Base-by-base conservation (phyloP, 2,329 filamentous ascomycete species). In the Clonostachys chloroleuca region DNA sequence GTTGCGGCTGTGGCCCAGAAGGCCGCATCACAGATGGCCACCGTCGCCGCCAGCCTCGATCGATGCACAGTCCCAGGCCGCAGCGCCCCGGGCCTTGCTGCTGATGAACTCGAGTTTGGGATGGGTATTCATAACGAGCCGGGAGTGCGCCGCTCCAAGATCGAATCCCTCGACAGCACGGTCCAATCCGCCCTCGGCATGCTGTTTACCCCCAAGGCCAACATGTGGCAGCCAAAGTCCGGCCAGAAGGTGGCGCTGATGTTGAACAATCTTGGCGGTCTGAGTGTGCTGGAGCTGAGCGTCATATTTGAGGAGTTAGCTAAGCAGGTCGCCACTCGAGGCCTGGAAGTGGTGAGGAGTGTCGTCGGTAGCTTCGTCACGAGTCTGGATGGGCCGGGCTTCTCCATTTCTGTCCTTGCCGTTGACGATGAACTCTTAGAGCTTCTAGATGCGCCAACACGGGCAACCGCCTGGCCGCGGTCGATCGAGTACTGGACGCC, bases 21-120 rank as follows among this genome's bases (percentile, higher is more conserved):
- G 44, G 80, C 82, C 5, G 84, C 88, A 3, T 75, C 81, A 16
- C 95, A 95, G 61, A 69, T 92, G 7, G 87, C 95, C 34, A 91
- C 87, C 40, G 88, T 96, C 18, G 92, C 92, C n/a, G 87, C 89
- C 5, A 92, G 88, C 46, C 70, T 96, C 40, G 86, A 87, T 52
- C 92, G 95, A 62, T 92, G 96, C n/a, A 92, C 96, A 61, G 89
- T 96, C 1, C 92, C 92, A 0, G 92, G 92, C 5, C 79, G 91
- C 51, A 78, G 72, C 2, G 45, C 40, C 6, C 16, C 42, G 7
- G 64, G 56, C 41, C 66, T 92, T 48, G 74, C 68, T 42, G 65
- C 56, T 4, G 77, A 71, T 36, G 78, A 84, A 59, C 77, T 83
- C 30, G 81, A 85, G 63, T 68, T 85, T 43, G 87, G 87, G 24